Evolutionary conservation across 2,329 filamentous ascomycete genomes (phyloP), one percentile per base, ranked within the genome.

Genomic region (Emmonsiellopsis sp.): DNA sequence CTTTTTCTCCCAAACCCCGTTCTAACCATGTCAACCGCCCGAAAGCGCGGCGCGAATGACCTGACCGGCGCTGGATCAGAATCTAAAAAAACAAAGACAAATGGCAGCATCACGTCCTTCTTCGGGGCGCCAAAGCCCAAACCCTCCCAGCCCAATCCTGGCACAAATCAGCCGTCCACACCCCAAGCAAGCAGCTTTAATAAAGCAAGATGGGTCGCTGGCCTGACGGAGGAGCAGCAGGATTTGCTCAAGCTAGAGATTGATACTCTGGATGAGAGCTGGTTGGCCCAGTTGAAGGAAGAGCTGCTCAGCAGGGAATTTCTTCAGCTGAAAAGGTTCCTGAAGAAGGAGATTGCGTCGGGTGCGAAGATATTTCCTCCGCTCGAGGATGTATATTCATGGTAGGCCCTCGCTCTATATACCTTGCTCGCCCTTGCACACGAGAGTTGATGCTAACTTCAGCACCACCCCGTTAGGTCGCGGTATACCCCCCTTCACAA

Each of bases 311-410:
- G 78, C 54, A 82, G 83, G 27, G 85, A 91, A 55, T 98, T 98
- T 65, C 75, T 98, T 46, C 82, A 87, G 2, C 72, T 98, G 59
- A 98, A 98, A 77, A 79, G 80, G 49, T 98, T 96, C 69, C 73
- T 98, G 52, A 84, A 87, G 64, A 80, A 80, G 52, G 93, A 98
- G 74, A 80, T 85, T 51, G 79, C 80, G 13, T 77, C 79, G 1
- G 85, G 85, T 2, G 85, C 84, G 71, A 91, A 86, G 64, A 81
- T 95, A 60, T 98, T 94, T 63, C 93, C 93, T 3, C 92, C 92
- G 0, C 78, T 83, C 61, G 80, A 89, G 59, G 92, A 98, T 63
- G 83, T 98, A 10, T 98, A 98, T 71, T 93, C 88, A 59, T 98
- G 93, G 93, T 95, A 76, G 53, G 78, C 10, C 27, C 44, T 17